Base-by-base conservation (phyloP, 805 yeast genomes). In the Ogataea neopini region DNA sequence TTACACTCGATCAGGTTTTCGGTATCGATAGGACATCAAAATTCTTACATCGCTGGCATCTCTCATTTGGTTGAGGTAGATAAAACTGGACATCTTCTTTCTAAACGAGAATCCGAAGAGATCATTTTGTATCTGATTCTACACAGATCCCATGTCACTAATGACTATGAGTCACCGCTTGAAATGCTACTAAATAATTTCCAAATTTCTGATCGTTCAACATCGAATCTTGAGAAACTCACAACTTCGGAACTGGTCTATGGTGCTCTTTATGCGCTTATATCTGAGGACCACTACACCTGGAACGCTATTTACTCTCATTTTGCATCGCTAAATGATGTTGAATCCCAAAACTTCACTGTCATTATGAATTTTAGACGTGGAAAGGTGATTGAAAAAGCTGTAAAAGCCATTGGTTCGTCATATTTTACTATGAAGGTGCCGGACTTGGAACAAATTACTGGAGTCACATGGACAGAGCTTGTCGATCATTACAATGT, bases 41-140 rank as follows among this genome's bases (percentile, higher is more conserved):
- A 79, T 50, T 71, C 84, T 1, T 81, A 79, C 53, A 48, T 80
- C 3, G 85, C 87, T 1, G 67, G 79, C 22, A 70, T 80, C n/a
- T 59, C 62, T 33, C 73, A 72, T 49, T 54, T 81, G 20, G 58
- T 79, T 19, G 60, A 60, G 7, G 55, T 54, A 9, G 60, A 63
- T 13, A 49, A 53, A 9, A 41, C 43, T 5, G 18, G 37, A 5
- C 34, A 29, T 0, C 51, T 66, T 10, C 58, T 76, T 19, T 50
- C 57, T 0, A 30, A 40, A 1, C 55, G 53, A 0, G 81, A 77
- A 53, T 49, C 58, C 1, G 59, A 61, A 25, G 81, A 76, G 47
- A 54, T 79, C 15, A 68, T 70, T 13, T 61, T 71, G 4, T 59
- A 78, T 14, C 58, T 75, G 41, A 68, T 71, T 2, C 60, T 81